Conservation (phyloP, 208 protist species). For the Trypanosoma melophagium region DNA sequence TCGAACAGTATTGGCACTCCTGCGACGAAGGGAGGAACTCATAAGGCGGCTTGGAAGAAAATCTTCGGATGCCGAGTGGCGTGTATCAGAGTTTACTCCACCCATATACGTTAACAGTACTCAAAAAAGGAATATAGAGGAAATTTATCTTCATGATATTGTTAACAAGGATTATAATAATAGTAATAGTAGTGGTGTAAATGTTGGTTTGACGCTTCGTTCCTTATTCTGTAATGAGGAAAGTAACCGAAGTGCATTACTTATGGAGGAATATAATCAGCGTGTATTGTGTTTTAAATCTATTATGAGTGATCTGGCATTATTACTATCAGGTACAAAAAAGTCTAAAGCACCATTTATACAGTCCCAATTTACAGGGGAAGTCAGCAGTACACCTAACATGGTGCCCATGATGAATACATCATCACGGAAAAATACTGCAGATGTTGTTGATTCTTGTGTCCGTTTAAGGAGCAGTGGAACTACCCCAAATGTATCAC, state of each 20-base stretch:
- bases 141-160: not conserved
- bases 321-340: not conserved
- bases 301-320: conserved; percentile 4
- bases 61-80: not conserved
- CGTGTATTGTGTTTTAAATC: conserved; percentile 29
- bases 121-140: too few species aligned
- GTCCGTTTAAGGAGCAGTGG: not conserved
- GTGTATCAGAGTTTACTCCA: not conserved
- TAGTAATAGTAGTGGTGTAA: not conserved
- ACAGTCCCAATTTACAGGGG: not conserved
- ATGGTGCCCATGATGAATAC: not conserved
- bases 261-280: conserved; percentile 22
- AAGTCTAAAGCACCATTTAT: not conserved
- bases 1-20: conserved; percentile 45
- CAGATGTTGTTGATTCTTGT: not conserved
- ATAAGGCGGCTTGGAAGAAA: conserved; percentile 7
- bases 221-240: conserved; percentile 28
- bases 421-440: not conserved
- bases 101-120: too few species aligned
- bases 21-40: conserved; percentile 58
- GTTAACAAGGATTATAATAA: not conserved
- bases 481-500: conserved; percentile 13
- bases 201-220: conserved; percentile 2
- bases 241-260: conserved; percentile 12
- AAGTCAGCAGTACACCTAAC: not conserved